These are phyloP conservation scores for Yamadazyma diddensiae DNA, from an alignment of 1,139 yeast species.

Conservation along the genomic window DNA sequence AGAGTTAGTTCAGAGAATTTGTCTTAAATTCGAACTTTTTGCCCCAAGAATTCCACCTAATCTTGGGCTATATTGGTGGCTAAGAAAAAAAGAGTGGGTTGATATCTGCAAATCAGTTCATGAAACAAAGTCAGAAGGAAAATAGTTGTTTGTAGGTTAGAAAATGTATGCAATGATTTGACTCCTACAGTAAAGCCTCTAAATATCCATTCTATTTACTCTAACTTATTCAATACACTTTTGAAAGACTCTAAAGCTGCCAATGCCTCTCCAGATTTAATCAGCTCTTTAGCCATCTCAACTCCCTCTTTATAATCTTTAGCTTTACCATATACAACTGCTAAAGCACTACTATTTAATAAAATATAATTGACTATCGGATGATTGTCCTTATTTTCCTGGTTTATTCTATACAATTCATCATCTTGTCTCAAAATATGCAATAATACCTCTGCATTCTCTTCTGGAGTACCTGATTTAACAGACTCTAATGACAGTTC, in stretches of 20 bases:
- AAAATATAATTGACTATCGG: constrained; percentile 85
- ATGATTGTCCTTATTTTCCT: constrained; percentile 29
- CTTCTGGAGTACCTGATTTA: constrained; percentile 79
- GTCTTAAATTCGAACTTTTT: no score
- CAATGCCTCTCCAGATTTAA: constrained; percentile 64
- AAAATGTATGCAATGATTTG: no score
- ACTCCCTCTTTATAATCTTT: constrained; percentile 76
- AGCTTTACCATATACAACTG: constrained; percentile 71
- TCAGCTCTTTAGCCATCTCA: constrained; percentile 63
- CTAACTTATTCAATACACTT: constrained; percentile 3
- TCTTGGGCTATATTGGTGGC: no score
- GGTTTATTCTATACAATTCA: constrained; percentile 33
- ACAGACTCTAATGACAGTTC: constrained; percentile 69
- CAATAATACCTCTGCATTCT: constrained; percentile 67
- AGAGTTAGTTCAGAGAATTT: no score
- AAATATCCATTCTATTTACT: no score
- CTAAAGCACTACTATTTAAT: constrained; percentile 83
- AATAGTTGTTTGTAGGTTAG: no score
- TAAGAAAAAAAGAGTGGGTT: no score
- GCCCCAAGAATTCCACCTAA: no score
- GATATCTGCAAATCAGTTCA: no score
- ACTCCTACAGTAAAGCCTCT: no score
- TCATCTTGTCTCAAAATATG: constrained; percentile 57
- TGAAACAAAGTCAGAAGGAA: no score
- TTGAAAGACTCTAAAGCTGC: constrained; percentile 58